Evolutionary conservation across 768 basidiomycete genomes (phyloP), one percentile per base, ranked within the genome.

Genomic region (Leccinum longicurvipes): DNA sequence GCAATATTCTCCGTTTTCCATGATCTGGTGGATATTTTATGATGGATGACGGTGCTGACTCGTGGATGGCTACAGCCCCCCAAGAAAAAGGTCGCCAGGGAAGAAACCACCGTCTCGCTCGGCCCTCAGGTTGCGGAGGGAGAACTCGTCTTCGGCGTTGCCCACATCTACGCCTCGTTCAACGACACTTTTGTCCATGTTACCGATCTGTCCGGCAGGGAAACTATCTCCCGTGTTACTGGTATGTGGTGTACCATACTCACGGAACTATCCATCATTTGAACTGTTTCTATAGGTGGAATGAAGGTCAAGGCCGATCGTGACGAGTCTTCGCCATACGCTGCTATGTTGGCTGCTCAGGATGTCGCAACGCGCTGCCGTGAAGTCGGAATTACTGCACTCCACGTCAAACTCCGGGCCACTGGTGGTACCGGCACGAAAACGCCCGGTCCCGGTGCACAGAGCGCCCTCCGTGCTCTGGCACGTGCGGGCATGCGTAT

Each of bases 261-360:
- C 7, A 25, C 45, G 4, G 3, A 44, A 25, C 23, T 9, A 14
- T 2, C 14, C 29, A 3, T 36, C 17, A 6, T 41, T 49, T 59
- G 10, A 59, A 10, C 21, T n/a, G 1, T 17, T 19, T 28, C 5
- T 53, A 91, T 36, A 67, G 92, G 93, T 74, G 97, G 97, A 58
- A 98, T 98, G 97, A 98, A 98, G 81, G 97, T 99, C 78, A 99
- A 98, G 82, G 97, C 96, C 12, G 97, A 99, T 77, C 90, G 97
- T 77, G 97, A 99, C 79, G 97, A 99, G 79, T 98, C 94, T 41
- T 98, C 95, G 23, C 92, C 91, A 17, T 92, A 97, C 71, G 93
- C 94, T 50, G 93, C 95, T 72, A 96, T 97, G 95, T 81, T 98
- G 73, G 96, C 96, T 53, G 94, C 96, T 42, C 96, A 98, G 79